These are phyloP conservation scores for Lipomyces sp. DNA, from an alignment of 805 yeast genomes.

Conservation along the genomic window DNA sequence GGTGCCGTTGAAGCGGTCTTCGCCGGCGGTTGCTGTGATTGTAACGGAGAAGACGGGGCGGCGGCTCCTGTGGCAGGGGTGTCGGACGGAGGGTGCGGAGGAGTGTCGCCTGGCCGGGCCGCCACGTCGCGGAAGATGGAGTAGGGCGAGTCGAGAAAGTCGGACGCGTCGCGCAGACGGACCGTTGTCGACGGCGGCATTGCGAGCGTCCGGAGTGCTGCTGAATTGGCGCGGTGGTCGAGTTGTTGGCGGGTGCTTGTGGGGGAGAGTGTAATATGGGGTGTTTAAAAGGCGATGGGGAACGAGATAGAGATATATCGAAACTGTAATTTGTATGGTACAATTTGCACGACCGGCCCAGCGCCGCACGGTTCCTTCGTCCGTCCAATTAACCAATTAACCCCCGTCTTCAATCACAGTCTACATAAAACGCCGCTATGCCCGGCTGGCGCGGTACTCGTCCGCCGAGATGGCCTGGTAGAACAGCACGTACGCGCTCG, in stretches of 20 bases:
- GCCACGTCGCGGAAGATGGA: constrained; percentile 23
- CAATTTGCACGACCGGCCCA: too few species aligned
- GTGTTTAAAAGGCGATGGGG: too few species aligned
- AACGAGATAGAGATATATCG: too few species aligned
- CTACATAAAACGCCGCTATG: too few species aligned
- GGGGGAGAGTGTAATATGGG: too few species aligned
- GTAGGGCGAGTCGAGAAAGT: constrained; percentile 22
- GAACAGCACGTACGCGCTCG: constrained; percentile 87
- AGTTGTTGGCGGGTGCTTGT: neutral
- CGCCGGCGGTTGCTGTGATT: neutral
- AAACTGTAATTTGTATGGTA: too few species aligned
- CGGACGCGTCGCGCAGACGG: constrained; percentile 1
- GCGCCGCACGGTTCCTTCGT: too few species aligned
- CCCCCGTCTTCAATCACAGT: too few species aligned
- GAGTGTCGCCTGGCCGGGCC: neutral
- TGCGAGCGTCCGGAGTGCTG: too few species aligned
- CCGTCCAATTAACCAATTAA: too few species aligned
- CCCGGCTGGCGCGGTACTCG: too few species aligned
- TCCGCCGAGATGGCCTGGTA: constrained; percentile 58
- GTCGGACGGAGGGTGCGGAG: neutral
- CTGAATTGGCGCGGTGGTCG: constrained; percentile 1
- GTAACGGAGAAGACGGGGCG: neutral
- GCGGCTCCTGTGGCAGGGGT: neutral
- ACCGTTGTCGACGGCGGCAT: too few species aligned
- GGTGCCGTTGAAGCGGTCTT: neutral